Evolutionary conservation across 805 yeast species (phyloP).

Genomic region (Metschnikowia sp.): DNA sequence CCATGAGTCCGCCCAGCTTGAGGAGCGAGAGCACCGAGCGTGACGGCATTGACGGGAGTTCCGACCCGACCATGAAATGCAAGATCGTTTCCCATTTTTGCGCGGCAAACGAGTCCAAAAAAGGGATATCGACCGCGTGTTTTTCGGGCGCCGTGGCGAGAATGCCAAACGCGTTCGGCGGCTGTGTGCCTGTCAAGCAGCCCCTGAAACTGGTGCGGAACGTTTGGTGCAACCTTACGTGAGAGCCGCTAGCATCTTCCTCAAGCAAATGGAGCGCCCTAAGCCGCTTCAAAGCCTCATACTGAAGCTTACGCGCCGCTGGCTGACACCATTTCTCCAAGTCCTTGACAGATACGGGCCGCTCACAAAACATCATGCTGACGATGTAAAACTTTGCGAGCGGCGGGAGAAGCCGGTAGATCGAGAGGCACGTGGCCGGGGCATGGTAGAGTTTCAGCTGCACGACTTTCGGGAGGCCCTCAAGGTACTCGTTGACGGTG

Average conservation of each 20-base stretch:
- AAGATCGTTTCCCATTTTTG: slow-evolving; percentile 91
- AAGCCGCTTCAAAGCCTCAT: slow-evolving; percentile 76
- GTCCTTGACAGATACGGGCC: slow-evolving; percentile 62
- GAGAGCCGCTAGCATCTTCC: slow-evolving; percentile 49
- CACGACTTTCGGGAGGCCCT: slow-evolving; percentile 83
- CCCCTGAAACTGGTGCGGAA: slow-evolving; percentile 74
- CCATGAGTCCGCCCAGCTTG: slow-evolving; percentile 85
- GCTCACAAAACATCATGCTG: slow-evolving; percentile 81
- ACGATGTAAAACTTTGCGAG: slow-evolving; percentile 85
- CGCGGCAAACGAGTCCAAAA: slow-evolving; percentile 76
- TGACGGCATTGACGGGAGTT: slow-evolving; percentile 61
- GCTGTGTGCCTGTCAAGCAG: slow-evolving; percentile 77
- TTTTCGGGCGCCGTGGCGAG: slow-evolving; percentile 53
- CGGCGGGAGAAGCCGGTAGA: slow-evolving; percentile 85
- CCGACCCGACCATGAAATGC: slow-evolving; percentile 97
- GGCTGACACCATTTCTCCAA: slow-evolving; percentile 76
- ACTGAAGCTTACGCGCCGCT: slow-evolving; percentile 53
- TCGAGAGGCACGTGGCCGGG: slow-evolving; percentile 93
- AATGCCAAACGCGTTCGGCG: slow-evolving; percentile 73
- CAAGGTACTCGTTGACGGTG: slow-evolving; percentile 84
- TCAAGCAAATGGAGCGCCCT: slow-evolving; percentile 71
- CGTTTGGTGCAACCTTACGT: slow-evolving; percentile 60
- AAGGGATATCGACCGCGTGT: slow-evolving; percentile 56
- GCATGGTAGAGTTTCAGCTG: slow-evolving; percentile 72
- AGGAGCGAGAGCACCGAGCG: slow-evolving; percentile 77